Conservation (phyloP, 2,329 filamentous ascomycete species). For the Pyricularia grisea region DNA sequence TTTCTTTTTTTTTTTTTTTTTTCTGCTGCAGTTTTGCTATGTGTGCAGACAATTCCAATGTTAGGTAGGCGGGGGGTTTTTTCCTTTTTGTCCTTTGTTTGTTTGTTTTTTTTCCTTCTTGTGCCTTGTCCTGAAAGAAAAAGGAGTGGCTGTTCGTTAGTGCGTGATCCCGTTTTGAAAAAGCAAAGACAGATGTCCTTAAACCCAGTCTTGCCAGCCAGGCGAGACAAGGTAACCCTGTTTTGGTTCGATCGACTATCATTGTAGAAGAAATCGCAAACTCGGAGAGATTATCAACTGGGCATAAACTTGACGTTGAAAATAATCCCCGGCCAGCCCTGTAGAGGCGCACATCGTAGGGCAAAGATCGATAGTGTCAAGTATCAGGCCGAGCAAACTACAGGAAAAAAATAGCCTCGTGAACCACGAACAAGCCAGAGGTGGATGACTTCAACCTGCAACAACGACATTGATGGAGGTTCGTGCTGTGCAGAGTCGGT, state of each 20-base stretch:
- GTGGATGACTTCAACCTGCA: background rate
- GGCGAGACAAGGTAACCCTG: background rate
- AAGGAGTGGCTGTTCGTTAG: background rate
- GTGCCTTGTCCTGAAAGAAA: background rate
- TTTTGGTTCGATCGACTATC: background rate
- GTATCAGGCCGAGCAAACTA: background rate
- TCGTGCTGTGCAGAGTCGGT: background rate
- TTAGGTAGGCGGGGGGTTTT: background rate
- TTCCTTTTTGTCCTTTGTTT: background rate
- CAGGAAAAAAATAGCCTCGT: background rate
- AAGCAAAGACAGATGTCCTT: background rate
- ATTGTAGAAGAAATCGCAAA: background rate
- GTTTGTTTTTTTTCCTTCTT: constrained; percentile 6
- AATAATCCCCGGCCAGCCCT: background rate
- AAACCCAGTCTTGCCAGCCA: background rate
- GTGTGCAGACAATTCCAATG: too few species aligned
- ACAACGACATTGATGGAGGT: background rate
- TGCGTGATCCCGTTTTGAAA: background rate
- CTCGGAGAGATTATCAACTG: background rate
- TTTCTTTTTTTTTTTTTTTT: background rate
- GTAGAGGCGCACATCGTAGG: background rate
- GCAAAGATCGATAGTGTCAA: background rate
- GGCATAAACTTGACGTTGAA: background rate
- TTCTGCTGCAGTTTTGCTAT: background rate
- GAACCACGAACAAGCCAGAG: background rate